Evolutionary conservation across 352 stramenopile species (phyloP), one percentile per base, ranked within the genome.

Genomic region (Blastocystis sp.): DNA sequence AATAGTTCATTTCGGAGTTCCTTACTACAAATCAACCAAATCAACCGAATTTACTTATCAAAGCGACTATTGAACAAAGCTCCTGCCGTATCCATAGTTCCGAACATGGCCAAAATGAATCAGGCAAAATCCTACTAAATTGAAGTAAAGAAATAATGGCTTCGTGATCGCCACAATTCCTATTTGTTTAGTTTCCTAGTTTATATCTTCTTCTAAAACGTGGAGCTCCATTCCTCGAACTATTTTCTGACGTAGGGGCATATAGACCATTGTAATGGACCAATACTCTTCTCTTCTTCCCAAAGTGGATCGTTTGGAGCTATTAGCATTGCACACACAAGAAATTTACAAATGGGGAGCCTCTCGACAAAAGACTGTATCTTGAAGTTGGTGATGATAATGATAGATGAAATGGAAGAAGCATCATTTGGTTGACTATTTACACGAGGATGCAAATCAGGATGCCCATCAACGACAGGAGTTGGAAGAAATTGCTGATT

Each of bases 401-500:
- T 0, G 2, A 17, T 84, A 84, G 73, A 24, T 22, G 5, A 30
- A 35, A 30, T 22, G 68, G 19, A 40, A 37, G 17, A 69, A 24
- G 3, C 30, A 22, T 22, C 17, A 24, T 27, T 19, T 84, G 19
- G 11, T 35, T 1, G 33, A 62, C 1, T 24, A 22, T 44, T 11
- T 84, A 27, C 48, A 24, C 27, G 13, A 66, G 33, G 48, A 62
- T 62, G 27, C 56, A n/a, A 62, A 22, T 27, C 51, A 66, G 22
- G 73, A 84, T 68, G 73, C 64, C 33, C 53, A 84, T 66, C 73
- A 84, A 27, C 44, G 73, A 19, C 73, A 84, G 53, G 73, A 84
- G 53, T 27, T 84, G 27, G 73, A 84, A 56, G 73, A 62, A 37
- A 84, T 84, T 7, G 64, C 73, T 3, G 68, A 84, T 30, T 48